A percentile compares a stretch with the other conserved stretches of the same genome.
phyloP scores from a whole-genome alignment of 208 protist genomes.

The Acanthamoeba sp. region DNA sequence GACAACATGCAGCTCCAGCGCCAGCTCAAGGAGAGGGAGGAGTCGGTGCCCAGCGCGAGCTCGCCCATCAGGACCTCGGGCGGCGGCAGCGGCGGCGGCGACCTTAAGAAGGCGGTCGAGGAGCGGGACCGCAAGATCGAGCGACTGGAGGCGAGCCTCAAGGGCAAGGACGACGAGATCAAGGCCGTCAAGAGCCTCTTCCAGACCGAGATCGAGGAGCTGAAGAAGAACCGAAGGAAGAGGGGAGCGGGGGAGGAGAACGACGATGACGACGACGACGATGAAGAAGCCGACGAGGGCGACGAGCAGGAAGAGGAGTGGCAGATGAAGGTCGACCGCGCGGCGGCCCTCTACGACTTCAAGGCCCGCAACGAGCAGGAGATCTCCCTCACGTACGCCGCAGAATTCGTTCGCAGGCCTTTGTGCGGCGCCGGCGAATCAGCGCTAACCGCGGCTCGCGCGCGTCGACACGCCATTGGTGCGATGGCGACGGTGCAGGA shows the following conservation, averaged over 20 bases:
- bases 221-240: neutral
- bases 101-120: conserved; percentile 30
- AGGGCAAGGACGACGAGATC: conserved; percentile 15
- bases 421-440: too few relatives aligned
- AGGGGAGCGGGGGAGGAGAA: neutral
- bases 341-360: conserved; percentile 9
- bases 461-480: too few relatives aligned
- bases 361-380: conserved; percentile 35
- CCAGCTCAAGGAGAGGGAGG: conserved; percentile 21
- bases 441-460: too few relatives aligned
- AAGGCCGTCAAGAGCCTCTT: conserved; percentile 35
- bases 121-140: neutral
- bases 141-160: conserved; percentile 9
- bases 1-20: neutral
- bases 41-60: neutral
- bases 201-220: conserved; percentile 41
- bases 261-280: neutral
- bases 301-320: conserved; percentile 13
- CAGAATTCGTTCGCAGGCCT: too few relatives aligned
- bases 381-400: conserved; percentile 23
- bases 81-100: neutral
- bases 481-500: neutral
- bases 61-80: neutral
- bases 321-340: conserved; percentile 23
- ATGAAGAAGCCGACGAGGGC: neutral